Percentiles rank a stretch among this genome's conserved stretches.
Evolutionary conservation across 352 stramenopile species (phyloP).

Genomic region (Phytophthora tentaculata): DNA sequence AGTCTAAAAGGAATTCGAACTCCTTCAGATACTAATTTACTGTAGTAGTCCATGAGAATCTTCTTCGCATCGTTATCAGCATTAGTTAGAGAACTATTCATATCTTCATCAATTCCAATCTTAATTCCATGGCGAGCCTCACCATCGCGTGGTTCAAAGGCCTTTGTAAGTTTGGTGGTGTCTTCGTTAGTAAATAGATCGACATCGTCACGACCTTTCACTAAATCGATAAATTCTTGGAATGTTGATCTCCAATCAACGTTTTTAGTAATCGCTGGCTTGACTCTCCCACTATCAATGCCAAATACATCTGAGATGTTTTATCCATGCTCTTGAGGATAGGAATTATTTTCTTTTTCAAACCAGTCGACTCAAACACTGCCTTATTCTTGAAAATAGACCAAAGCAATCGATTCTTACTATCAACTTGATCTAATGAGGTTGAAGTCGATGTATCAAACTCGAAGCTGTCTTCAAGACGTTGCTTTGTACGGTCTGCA

Average conservation of each 20-base stretch:
- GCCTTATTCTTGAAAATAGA: no score
- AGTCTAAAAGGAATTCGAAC: conserved; percentile 25
- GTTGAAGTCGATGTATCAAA: no score
- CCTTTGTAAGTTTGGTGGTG: conserved; percentile 7
- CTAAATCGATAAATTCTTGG: conserved; percentile 23
- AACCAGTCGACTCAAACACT: not conserved
- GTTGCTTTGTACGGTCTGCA: no score
- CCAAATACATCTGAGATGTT: conserved; percentile 13
- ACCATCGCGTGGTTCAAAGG: conserved; percentile 12
- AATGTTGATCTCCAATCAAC: conserved; percentile 24
- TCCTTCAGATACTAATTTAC: conserved; percentile 12
- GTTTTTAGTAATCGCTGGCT: conserved; percentile 18
- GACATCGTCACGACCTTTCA: conserved; percentile 18
- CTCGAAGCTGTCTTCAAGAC: no score
- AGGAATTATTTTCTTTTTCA: not conserved
- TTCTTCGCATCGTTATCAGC: conserved; percentile 31
- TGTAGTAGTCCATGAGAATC: conserved; percentile 27
- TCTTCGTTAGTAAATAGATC: not conserved
- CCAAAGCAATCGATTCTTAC: no score
- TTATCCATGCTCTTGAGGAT: not conserved
- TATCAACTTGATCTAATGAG: no score
- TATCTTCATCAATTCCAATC: conserved; percentile 25
- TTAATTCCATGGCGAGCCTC: conserved; percentile 20
- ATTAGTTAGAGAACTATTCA: conserved; percentile 20
- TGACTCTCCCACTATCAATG: conserved; percentile 7